phyloP scores from a whole-genome alignment of 805 yeast genomes.

The Candida awuae region DNA sequence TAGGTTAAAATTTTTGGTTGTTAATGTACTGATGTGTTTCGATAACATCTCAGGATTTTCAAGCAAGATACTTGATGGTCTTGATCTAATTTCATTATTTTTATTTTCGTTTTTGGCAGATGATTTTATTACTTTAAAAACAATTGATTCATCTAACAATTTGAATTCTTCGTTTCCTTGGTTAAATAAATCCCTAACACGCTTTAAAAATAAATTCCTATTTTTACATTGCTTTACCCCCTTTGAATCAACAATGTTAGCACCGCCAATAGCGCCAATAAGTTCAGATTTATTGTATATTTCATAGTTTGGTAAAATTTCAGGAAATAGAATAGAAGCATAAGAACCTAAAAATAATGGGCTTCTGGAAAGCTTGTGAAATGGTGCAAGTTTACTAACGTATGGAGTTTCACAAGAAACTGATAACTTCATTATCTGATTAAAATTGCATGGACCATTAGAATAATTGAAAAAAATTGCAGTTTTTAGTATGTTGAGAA shows the following conservation, averaged over 20 bases:
- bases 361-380: slow-evolving; percentile 40
- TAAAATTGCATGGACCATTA: slow-evolving; percentile 38
- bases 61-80: slow-evolving; percentile 29
- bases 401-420: slow-evolving; percentile 55
- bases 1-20: slow-evolving; percentile 28
- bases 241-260: slow-evolving; percentile 11
- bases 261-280: slow-evolving; percentile 46
- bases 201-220: slow-evolving; percentile 44
- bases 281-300: slow-evolving; percentile 46
- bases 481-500: slow-evolving; percentile 19
- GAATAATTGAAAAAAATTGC: slow-evolving; percentile 39
- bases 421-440: slow-evolving; percentile 56
- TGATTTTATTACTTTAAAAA: slow-evolving; percentile 44
- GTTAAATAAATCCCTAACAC: slow-evolving; percentile 56
- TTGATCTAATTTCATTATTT: slow-evolving; percentile 21
- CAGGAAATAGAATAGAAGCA: slow-evolving; percentile 58
- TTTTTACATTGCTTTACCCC: slow-evolving; percentile 7
- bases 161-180: slow-evolving; percentile 51
- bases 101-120: slow-evolving; percentile 21
- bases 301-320: slow-evolving; percentile 44
- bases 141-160: slow-evolving; percentile 40
- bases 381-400: slow-evolving; percentile 34
- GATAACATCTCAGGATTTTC: slow-evolving; percentile 20
- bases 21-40: slow-evolving; percentile 29
- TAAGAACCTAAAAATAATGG: slow-evolving; percentile 57